Conservation (phyloP, 352 stramenopile species). For the Thalassiosira hispida region DNA sequence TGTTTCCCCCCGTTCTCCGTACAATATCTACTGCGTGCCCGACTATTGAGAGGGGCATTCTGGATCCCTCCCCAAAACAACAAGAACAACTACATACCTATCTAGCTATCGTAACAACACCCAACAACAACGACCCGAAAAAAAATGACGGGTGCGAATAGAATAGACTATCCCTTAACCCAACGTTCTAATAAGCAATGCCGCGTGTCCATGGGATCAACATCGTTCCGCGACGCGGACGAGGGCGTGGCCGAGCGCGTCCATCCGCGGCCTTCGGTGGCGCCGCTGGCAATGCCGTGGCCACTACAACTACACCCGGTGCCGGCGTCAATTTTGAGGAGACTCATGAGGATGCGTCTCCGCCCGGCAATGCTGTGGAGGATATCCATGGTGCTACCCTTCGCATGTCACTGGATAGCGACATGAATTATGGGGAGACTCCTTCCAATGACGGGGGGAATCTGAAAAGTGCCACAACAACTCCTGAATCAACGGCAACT, state of each 20-base stretch:
- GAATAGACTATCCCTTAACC: too few species aligned
- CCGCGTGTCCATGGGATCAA: conserved; percentile 50
- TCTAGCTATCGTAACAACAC: too few species aligned
- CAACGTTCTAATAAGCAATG: too few species aligned
- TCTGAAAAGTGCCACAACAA: background rate
- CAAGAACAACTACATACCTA: too few species aligned
- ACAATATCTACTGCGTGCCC: too few species aligned
- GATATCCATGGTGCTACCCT: background rate
- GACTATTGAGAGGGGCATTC: too few species aligned
- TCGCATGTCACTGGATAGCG: conserved; percentile 1
- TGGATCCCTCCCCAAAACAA: too few species aligned
- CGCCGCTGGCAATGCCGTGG: background rate
- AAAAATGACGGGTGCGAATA: too few species aligned
- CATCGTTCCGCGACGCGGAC: conserved; percentile 30
- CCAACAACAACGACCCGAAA: too few species aligned
- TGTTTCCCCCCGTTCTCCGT: too few species aligned
- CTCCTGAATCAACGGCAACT: background rate
- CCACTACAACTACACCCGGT: background rate
- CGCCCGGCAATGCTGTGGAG: background rate
- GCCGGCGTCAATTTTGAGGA: conserved; percentile 15
- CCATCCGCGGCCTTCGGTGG: conserved; percentile 6
- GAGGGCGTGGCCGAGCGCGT: conserved; percentile 10
- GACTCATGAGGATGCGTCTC: background rate
- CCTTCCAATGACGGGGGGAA: background rate
- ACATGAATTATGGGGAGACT: background rate